Percentiles rank a stretch among this genome's conserved stretches.
These are phyloP conservation scores for Monosporascus sp. DNA, from an alignment of 2,329 filamentous ascomycete species.

Conservation along the genomic window DNA sequence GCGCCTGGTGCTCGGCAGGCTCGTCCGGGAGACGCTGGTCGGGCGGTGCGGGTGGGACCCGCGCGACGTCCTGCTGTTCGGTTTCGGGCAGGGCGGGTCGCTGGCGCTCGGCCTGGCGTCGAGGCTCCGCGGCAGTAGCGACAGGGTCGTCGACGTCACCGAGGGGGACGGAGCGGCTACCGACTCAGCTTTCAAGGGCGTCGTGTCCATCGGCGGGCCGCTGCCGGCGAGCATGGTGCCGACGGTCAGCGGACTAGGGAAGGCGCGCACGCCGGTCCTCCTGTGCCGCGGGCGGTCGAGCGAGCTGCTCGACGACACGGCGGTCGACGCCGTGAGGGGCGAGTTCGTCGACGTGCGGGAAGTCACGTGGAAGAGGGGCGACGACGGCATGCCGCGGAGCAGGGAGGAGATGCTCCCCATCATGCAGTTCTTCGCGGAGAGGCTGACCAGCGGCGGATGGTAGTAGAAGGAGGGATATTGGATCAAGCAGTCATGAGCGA, in stretches of 20 bases:
- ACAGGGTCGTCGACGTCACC: conserved; percentile 30
- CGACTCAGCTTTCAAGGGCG: conserved; percentile 42
- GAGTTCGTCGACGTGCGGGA: conserved; percentile 64
- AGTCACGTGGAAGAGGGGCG: conserved; percentile 58
- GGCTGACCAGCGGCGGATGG: conserved; percentile 38
- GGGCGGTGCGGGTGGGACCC: conserved; percentile 53
- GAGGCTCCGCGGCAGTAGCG: conserved; percentile 31
- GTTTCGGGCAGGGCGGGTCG: conserved; percentile 63
- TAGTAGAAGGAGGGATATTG: neutral
- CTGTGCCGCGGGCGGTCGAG: conserved; percentile 51
- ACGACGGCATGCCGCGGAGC: conserved; percentile 77
- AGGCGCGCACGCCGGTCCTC: conserved; percentile 59
- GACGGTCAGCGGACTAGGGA: conserved; percentile 40
- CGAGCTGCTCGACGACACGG: conserved; percentile 49
- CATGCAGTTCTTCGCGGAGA: conserved; percentile 75
- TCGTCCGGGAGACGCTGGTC: conserved; percentile 49
- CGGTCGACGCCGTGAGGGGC: conserved; percentile 57
- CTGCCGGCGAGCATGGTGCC: conserved; percentile 49
- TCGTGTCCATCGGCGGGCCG: conserved; percentile 58
- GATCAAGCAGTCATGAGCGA: no score
- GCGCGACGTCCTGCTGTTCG: conserved; percentile 58
- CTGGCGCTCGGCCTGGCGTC: conserved; percentile 53
- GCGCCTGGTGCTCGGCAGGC: conserved; percentile 39
- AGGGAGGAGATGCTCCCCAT: conserved; percentile 84
- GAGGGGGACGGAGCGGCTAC: conserved; percentile 5